Evolutionary conservation across 2,329 filamentous ascomycete species (phyloP).

Genomic region (Fusarium austroafricanum): DNA sequence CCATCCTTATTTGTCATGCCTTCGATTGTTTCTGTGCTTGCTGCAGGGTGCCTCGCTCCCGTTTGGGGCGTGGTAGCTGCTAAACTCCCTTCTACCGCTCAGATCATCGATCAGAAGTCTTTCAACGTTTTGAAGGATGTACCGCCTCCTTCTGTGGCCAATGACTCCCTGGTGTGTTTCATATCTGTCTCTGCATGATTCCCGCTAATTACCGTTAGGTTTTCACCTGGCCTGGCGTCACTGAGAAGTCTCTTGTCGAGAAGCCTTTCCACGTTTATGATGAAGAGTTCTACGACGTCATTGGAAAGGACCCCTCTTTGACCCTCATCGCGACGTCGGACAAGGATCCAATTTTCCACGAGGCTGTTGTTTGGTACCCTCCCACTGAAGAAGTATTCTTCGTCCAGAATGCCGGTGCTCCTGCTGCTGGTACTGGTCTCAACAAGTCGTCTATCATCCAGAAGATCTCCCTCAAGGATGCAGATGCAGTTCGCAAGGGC

Average conservation of each 20-base stretch:
- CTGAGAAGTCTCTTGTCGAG: constrained; percentile 24
- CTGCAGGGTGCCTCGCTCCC: constrained; percentile 30
- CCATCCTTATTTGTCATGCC: constrained; percentile 28
- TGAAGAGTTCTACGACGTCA: constrained; percentile 60
- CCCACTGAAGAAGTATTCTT: constrained; percentile 66
- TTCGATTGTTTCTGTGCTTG: constrained; percentile 30
- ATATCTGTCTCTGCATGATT: not conserved
- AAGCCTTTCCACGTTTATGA: constrained; percentile 55
- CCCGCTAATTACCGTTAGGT: not conserved
- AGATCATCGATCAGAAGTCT: constrained; percentile 39
- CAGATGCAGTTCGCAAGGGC: constrained; percentile 46
- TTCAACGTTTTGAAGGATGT: constrained; percentile 40
- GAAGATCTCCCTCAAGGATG: constrained; percentile 61
- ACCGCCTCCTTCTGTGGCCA: constrained; percentile 31
- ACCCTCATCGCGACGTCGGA: constrained; percentile 61
- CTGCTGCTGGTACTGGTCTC: constrained; percentile 60
- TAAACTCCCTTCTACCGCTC: constrained; percentile 32
- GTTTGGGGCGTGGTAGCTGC: constrained; percentile 59
- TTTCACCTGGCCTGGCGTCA: constrained; percentile 34
- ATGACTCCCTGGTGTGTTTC: constrained; percentile 29
- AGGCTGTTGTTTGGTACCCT: constrained; percentile 64
- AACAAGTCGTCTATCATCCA: constrained; percentile 62
- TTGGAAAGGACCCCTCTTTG: constrained; percentile 61
- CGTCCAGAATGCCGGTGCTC: constrained; percentile 62
- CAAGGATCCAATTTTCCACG: constrained; percentile 63